phyloP scores from a whole-genome alignment of 192 early-diverging fungal genomes.

The Phycomyces nitens region DNA sequence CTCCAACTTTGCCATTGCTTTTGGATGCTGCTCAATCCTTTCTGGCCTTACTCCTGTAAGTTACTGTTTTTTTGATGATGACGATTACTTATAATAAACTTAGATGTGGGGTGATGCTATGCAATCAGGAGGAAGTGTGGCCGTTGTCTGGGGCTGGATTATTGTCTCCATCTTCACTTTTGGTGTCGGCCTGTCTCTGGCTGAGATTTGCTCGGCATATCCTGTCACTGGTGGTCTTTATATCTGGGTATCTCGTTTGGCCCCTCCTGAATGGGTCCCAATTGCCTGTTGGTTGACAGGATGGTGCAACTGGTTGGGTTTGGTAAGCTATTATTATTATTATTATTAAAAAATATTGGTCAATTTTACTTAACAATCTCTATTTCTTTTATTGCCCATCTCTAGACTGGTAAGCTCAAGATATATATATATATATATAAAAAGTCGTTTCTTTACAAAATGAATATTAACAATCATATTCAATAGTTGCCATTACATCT shows the following conservation, averaged over 20 bases:
- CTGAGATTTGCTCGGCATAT: constrained; percentile 51
- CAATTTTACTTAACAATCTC: not conserved
- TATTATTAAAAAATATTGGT: not conserved
- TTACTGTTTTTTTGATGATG: not conserved
- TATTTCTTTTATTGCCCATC: not conserved
- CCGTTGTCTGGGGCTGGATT: constrained; percentile 50
- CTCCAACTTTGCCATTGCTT: constrained; percentile 50
- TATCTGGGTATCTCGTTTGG: constrained; percentile 51
- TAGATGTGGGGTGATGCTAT: constrained; percentile 49
- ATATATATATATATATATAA: not conserved
- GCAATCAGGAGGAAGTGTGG: constrained; percentile 45
- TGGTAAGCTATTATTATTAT: constrained; percentile 7
- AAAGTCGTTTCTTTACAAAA: not conserved
- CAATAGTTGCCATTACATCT: constrained; percentile 42
- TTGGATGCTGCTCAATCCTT: constrained; percentile 49
- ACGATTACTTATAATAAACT: not conserved
- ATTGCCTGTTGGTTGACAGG: constrained; percentile 53
- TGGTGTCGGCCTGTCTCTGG: constrained; percentile 44
- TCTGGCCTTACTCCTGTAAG: constrained; percentile 52
- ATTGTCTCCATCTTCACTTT: constrained; percentile 51
- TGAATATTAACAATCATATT: not conserved
- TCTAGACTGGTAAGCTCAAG: not conserved
- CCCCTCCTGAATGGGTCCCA: constrained; percentile 44
- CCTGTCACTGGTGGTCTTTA: constrained; percentile 52
- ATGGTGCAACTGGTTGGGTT: constrained; percentile 53